Base-by-base conservation (phyloP, 1,139 yeast genomes). In the Meyerozyma athensensis region DNA sequence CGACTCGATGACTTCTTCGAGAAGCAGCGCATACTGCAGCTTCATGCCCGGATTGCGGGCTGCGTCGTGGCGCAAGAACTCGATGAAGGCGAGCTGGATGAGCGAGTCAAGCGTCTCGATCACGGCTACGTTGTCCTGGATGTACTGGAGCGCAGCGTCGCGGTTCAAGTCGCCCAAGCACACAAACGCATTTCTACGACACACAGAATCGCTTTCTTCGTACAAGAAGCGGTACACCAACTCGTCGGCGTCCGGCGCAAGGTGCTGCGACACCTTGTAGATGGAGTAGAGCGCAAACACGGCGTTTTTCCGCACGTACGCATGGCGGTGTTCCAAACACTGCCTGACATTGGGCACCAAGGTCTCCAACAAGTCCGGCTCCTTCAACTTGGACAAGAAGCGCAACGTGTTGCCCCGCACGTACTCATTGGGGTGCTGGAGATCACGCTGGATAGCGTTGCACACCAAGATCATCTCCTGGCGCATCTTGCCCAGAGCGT, bases 401-500 rank as follows among this genome's bases (percentile, higher is more conserved):
- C 97, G 79, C 62, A 94, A 73, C 7, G 98, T 90, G 50, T 89
- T 87, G 50, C 98, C 99, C 53, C 98, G 79, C 47, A 94, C 85
- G 58, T 83, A 94, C 63, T 94, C 98, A 66, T 94, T 94, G 38
- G 98, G 97, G 65, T 94, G 98, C 63, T 90, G 97, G 51, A 94
- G 75, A 61, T 94, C 99, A 63, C 92, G 89, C 63, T 94, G 95
- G 54, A 94, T 87, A 39, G 97, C 97, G 60, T 94, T 94, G 68
- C 97, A 92, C 37, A 92, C 98, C 49, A 94, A 78, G 65, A 94
- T 92, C 97, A 94, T 92, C 65, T 94, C 99, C 62, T 90, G 97
- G 68, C 89, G 86, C 72, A 94, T 78, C 59, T 86, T 86, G 5
- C 98, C 98, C 37, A 83, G 82, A 35, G 77, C 72, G 52, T 87